A percentile compares a stretch with the other conserved stretches of the same genome.
phyloP scores from a whole-genome alignment of 345 rosid species.

The Lenwebbia sp. region DNA sequence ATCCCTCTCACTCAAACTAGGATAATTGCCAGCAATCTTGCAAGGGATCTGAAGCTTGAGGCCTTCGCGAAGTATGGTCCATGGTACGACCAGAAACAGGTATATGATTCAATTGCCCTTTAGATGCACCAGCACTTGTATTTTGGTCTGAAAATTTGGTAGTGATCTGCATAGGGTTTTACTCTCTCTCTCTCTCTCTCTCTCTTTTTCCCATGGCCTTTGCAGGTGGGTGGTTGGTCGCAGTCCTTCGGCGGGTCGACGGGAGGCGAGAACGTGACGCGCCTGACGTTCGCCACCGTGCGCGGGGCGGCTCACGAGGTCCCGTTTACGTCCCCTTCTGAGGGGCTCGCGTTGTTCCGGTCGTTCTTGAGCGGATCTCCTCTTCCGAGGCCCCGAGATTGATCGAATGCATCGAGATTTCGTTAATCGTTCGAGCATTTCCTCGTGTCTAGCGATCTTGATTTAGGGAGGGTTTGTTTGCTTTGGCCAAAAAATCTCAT shows the following conservation, averaged over 20 bases:
- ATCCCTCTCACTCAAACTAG: slow-evolving; percentile 22
- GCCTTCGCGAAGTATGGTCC: neutral
- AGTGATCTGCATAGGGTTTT: neutral
- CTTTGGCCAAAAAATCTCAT: neutral
- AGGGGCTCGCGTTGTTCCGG: slow-evolving; percentile 8
- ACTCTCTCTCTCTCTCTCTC: neutral
- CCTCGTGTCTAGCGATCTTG: neutral
- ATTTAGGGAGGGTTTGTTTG: neutral
- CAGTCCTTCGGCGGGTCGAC: slow-evolving; percentile 1
- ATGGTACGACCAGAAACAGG: neutral
- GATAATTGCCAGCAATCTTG: slow-evolving; percentile 21
- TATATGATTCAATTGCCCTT: neutral
- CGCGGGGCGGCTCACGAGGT: slow-evolving; percentile 18
- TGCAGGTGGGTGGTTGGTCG: slow-evolving; percentile 22
- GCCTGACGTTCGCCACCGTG: slow-evolving; percentile 9
- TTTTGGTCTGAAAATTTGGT: neutral
- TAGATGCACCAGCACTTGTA: neutral
- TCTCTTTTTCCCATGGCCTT: neutral
- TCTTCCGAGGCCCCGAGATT: neutral
- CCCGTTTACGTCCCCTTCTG: slow-evolving; percentile 14
- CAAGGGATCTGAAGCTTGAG: slow-evolving; percentile 17
- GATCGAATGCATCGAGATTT: neutral
- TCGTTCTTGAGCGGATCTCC: slow-evolving; percentile 6
- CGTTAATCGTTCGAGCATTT: neutral
- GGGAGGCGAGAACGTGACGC: slow-evolving; percentile 6